A percentile compares a stretch with the other conserved stretches of the same genome.
These are phyloP conservation scores for Diaporthe humulicola DNA, from an alignment of 2,329 filamentous ascomycete species.

Conservation along the genomic window DNA sequence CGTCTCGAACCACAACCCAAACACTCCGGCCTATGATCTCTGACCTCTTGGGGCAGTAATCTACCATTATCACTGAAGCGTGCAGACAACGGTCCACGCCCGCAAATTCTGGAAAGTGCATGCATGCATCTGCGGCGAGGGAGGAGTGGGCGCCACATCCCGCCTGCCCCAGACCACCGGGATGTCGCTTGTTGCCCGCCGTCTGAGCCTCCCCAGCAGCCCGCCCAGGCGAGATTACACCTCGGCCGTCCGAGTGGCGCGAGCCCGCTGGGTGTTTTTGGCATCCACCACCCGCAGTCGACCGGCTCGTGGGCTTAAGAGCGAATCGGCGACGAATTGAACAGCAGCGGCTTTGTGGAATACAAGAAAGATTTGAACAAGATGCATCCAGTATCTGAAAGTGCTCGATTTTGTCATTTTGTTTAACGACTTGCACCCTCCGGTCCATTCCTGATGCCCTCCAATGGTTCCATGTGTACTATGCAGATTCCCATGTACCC, in stretches of 20 bases:
- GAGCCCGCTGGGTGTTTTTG: neutral
- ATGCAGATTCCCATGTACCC: no score
- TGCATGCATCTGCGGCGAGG: neutral
- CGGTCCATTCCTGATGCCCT: no score
- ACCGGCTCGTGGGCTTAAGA: neutral
- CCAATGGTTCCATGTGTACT: no score
- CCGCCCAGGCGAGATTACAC: conserved; percentile 3
- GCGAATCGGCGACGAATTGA: neutral
- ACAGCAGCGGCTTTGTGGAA: neutral
- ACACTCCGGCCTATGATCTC: neutral
- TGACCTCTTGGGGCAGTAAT: neutral
- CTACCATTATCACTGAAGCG: neutral
- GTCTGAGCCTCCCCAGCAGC: conserved; percentile 1
- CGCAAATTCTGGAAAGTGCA: neutral
- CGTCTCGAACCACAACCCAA: conserved; percentile 31
- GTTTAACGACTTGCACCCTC: no score
- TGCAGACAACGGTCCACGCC: neutral
- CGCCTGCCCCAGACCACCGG: neutral
- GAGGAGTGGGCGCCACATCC: neutral
- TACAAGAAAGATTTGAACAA: neutral
- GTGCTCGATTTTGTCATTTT: no score
- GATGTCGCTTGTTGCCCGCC: neutral
- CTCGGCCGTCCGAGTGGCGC: conserved; percentile 5
- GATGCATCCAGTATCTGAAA: no score
- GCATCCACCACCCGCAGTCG: neutral